A percentile compares a stretch with the other conserved stretches of the same genome.
Conservation (phyloP, 495 filamentous ascomycete genomes). For the Lepidopterella palustris region DNA sequence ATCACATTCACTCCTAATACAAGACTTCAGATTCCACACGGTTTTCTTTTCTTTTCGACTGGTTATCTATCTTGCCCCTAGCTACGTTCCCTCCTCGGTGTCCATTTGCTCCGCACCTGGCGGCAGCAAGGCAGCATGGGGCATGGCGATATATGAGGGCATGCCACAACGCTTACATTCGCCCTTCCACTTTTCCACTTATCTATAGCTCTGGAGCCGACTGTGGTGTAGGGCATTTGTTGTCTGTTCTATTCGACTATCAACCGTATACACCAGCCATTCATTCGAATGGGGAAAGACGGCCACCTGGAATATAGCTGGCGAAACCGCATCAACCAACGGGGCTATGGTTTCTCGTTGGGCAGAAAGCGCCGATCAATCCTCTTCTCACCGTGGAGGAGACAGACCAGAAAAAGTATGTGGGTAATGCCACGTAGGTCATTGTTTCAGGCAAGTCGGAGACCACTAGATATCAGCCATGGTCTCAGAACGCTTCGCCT, state of each 20-base stretch:
- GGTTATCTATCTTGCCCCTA: no score
- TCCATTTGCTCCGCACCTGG: no score
- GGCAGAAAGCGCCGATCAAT: not conserved
- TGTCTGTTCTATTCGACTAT: not conserved
- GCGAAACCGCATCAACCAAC: conserved; percentile 1
- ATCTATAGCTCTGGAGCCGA: not conserved
- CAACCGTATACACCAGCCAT: not conserved
- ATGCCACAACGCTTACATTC: not conserved
- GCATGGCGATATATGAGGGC: not conserved
- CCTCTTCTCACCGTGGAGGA: not conserved
- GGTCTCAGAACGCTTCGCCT: no score
- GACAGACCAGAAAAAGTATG: not conserved
- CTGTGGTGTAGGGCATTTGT: not conserved
- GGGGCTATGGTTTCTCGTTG: conserved; percentile 6
- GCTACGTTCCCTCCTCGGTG: no score
- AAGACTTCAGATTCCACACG: no score
- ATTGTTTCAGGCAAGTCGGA: no score
- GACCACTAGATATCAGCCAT: no score
- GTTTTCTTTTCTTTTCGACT: no score
- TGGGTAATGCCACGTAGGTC: not conserved
- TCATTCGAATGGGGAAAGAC: not conserved
- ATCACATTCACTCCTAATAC: no score
- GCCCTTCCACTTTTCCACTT: not conserved
- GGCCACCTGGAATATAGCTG: not conserved
- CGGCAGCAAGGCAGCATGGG: no score